phyloP scores from a whole-genome alignment of 176 grass and related monocot species.

The Lolium multiflorum region DNA sequence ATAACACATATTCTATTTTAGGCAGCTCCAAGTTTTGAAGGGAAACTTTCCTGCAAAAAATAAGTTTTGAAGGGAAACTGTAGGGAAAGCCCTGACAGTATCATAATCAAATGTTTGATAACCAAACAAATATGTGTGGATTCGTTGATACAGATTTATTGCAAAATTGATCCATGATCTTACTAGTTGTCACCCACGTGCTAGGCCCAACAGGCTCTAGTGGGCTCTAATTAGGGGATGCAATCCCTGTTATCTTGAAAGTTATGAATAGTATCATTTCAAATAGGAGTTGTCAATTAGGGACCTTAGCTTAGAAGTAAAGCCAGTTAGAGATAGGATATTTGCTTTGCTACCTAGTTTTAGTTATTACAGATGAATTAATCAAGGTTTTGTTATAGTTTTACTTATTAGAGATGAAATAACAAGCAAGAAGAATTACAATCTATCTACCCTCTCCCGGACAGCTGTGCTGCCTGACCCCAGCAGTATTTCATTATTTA shows the following conservation, averaged over 20 bases:
- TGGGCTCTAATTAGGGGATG: not conserved
- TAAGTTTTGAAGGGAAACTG: conserved; percentile 5
- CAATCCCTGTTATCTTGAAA: not conserved
- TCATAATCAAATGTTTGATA: conserved; percentile 7
- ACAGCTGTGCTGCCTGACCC: not conserved
- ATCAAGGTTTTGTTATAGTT: not conserved
- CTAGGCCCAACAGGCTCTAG: not conserved
- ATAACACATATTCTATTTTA: not conserved
- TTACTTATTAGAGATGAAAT: not conserved
- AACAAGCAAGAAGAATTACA: not conserved
- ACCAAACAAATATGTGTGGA: conserved; percentile 7
- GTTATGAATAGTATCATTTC: not conserved
- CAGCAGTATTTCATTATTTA: not conserved
- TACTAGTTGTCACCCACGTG: conserved; percentile 2
- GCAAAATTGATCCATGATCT: conserved; percentile 9
- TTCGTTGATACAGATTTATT: conserved; percentile 19
- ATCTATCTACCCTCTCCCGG: not conserved
- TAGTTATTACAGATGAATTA: not conserved
- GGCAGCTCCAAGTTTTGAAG: not conserved
- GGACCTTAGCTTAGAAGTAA: not conserved
- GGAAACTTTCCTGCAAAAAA: not conserved
- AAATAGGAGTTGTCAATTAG: not conserved
- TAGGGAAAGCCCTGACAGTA: not conserved
- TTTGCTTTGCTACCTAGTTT: not conserved
- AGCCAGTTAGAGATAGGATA: not conserved